Percentiles rank a stretch among this genome's conserved stretches.
Conservation (phyloP, 2,329 filamentous ascomycete genomes). For the Penicillium occitanis region DNA sequence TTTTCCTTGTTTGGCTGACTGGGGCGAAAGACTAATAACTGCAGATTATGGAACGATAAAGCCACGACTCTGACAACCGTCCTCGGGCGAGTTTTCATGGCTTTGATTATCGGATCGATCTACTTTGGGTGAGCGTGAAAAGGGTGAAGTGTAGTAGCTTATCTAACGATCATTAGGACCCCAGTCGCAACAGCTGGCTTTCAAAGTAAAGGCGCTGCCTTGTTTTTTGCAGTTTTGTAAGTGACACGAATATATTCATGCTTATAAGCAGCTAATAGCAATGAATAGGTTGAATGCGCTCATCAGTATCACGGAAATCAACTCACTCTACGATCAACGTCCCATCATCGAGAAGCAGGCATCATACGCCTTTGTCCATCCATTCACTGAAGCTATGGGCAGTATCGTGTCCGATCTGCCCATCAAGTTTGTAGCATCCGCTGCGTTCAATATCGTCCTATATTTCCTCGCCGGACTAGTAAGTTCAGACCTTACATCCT, state of each 20-base stretch:
- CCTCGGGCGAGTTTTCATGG: slow-evolving; percentile 65
- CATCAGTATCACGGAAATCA: slow-evolving; percentile 69
- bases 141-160: neutral
- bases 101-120: slow-evolving; percentile 69
- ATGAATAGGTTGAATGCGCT: slow-evolving; percentile 54
- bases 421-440: slow-evolving; percentile 71
- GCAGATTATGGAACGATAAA: slow-evolving; percentile 62
- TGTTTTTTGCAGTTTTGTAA: slow-evolving; percentile 86
- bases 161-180: slow-evolving; percentile 4
- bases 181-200: slow-evolving; percentile 65
- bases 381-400: slow-evolving; percentile 79
- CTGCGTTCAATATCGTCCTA: slow-evolving; percentile 75
- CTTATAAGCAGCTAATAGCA: neutral
- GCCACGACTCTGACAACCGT: slow-evolving; percentile 68
- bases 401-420: slow-evolving; percentile 86
- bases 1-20: neutral
- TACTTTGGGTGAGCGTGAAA: slow-evolving; percentile 54
- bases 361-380: slow-evolving; percentile 86
- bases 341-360: slow-evolving; percentile 90
- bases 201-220: slow-evolving; percentile 71
- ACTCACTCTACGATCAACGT: slow-evolving; percentile 83
- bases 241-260: neutral
- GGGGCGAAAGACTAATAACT: neutral
- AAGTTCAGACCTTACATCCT: neutral
- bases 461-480: slow-evolving; percentile 71